Evolutionary conservation across 495 filamentous ascomycete genomes (phyloP), one percentile per base, ranked within the genome.

Genomic region (Aspergillus biplanus): DNA sequence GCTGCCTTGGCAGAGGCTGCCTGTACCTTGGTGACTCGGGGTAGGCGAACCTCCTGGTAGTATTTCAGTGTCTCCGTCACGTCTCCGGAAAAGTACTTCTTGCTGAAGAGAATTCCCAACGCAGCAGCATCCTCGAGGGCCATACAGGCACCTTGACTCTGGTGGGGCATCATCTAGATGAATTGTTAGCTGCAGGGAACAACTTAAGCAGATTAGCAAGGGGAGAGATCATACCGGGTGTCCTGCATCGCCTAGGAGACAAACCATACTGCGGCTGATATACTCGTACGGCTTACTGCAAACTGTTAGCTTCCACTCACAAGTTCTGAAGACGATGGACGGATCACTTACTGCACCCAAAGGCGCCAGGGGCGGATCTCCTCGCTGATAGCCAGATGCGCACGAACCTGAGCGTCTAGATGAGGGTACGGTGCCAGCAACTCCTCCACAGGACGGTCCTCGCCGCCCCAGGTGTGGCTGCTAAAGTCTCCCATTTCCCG

Each of bases 81-180:
- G 62, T 85, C 74, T 3, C 74, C 78, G 7, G 66, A 57, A 65
- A 78, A 83, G 52, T 80, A 73, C 0, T 71, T 47, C 58, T 76
- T 71, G 61, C 68, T 73, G 67, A 84, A 85, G 0, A 84, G 21
- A 3, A 83, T 72, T 0, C 81, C 78, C 11, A 83, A 67, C 0
- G 76, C 78, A 0, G 78, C 81, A 0, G 80, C 81, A 60, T 83
- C 81, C 62, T 83, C 81, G 18, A 83, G 78, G 0, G 81, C 81
- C 79, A 77, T 77, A 56, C 81, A 82, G 11, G 78, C 78, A 39
- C 81, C 81, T 64, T 83, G 80, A 37, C 78, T 80, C 52, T 83
- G 81, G 56, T 83, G 74, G 0, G 81, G 81, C 78, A 83, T 81
- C 81, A 83, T 83, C 61, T 68, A 49, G 33, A 58, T 27, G 21